A percentile compares a stretch with the other conserved stretches of the same genome.
Conservation (phyloP, 371 early-diverging fungal genomes). For the Lichtheimia corymbifera region DNA sequence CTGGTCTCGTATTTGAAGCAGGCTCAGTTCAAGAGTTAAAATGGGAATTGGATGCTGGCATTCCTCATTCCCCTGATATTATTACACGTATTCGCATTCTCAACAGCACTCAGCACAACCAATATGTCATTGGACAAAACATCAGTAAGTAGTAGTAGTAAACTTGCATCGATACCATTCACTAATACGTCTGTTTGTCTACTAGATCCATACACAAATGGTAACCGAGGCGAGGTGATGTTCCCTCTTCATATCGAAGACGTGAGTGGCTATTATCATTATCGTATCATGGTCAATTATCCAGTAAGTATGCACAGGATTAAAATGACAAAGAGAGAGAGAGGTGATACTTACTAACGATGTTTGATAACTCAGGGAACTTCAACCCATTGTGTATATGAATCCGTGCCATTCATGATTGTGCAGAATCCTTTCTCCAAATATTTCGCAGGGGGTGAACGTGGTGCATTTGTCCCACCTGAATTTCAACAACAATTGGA, state of each 20-base stretch:
- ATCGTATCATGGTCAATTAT: conserved; percentile 34
- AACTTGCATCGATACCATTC: background rate
- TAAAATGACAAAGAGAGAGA: no score
- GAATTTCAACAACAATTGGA: background rate
- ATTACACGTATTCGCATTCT: conserved; percentile 37
- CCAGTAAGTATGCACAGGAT: background rate
- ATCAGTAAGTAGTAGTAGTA: conserved; percentile 20
- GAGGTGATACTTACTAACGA: no score
- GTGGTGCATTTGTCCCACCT: conserved; percentile 7
- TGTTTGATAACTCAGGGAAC: conserved; percentile 14
- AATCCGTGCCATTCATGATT: conserved; percentile 30
- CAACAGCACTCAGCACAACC: conserved; percentile 27
- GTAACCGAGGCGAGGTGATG: conserved; percentile 18
- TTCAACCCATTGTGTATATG: conserved; percentile 26
- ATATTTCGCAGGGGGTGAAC: conserved; percentile 15
- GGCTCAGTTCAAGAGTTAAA: conserved; percentile 19
- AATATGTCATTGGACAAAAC: conserved; percentile 30
- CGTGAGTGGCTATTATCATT: conserved; percentile 24
- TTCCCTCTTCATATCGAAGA: conserved; percentile 25
- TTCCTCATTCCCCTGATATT: conserved; percentile 23
- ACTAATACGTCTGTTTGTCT: background rate
- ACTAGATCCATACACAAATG: conserved; percentile 20
- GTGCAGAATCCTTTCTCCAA: conserved; percentile 21
- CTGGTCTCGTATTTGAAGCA: conserved; percentile 20
- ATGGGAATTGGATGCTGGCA: conserved; percentile 25